These are phyloP conservation scores for Abortiporus biennis DNA, from an alignment of 1,284 basidiomycete species.

Conservation along the genomic window DNA sequence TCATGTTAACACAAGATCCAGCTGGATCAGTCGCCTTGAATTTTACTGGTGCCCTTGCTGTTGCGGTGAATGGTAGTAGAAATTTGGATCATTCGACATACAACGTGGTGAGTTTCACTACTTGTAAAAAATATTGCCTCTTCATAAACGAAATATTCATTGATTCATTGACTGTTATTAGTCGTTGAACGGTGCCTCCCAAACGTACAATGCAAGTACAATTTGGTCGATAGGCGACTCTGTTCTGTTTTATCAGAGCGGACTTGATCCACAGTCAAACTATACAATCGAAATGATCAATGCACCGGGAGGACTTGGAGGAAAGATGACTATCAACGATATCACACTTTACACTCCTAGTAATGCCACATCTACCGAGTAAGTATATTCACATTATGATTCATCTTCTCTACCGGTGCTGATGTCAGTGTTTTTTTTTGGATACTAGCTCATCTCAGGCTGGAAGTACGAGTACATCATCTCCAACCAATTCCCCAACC, in stretches of 20 bases:
- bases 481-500: too few species aligned
- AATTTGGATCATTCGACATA: conserved; percentile 21
- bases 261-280: conserved; percentile 23
- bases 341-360: not conserved
- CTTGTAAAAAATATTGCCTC: too few species aligned
- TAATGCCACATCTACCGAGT: too few species aligned
- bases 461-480: too few species aligned
- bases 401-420: too few species aligned
- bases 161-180: too few species aligned
- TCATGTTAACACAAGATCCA: not conserved
- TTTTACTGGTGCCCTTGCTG: not conserved
- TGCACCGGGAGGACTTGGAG: not conserved
- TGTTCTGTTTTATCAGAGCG: conserved; percentile 27
- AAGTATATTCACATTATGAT: too few species aligned
- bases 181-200: conserved; percentile 23
- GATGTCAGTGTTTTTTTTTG: too few species aligned
- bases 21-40: not conserved
- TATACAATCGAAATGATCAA: conserved; percentile 15
- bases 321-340: not conserved
- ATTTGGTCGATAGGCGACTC: conserved; percentile 27
- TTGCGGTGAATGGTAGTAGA: not conserved
- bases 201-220: conserved; percentile 25
- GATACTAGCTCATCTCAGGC: too few species aligned
- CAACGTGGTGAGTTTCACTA: conserved; percentile 22
- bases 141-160: too few species aligned